A percentile compares a stretch with the other conserved stretches of the same genome.
Conservation (phyloP, 2,329 filamentous ascomycete genomes). For the Aureobasidium mangrovei region DNA sequence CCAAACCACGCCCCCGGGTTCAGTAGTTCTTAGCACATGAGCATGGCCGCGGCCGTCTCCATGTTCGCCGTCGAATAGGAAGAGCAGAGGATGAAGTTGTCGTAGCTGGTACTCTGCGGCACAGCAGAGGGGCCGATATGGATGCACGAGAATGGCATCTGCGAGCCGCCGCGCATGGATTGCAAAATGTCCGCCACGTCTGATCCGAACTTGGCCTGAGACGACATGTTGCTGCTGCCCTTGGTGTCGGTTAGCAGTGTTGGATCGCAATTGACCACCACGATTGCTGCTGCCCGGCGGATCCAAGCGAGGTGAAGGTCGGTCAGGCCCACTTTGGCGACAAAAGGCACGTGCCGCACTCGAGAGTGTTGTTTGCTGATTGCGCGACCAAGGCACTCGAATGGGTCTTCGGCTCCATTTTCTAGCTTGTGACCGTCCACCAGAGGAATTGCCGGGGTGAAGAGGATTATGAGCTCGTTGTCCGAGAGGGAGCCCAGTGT, state of each 20-base stretch:
- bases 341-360: slow-evolving; percentile 65
- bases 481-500: slow-evolving; percentile 23
- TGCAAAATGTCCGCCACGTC: slow-evolving; percentile 7
- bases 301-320: slow-evolving; percentile 56
- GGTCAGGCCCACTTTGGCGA: slow-evolving; percentile 54
- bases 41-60: slow-evolving; percentile 2
- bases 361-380: slow-evolving; percentile 51
- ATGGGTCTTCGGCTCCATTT: slow-evolving; percentile 52
- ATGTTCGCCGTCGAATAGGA: slow-evolving; percentile 3
- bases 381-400: slow-evolving; percentile 59
- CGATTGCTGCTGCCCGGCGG: slow-evolving; percentile 47
- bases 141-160: not conserved
- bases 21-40: not conserved
- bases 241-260: slow-evolving; percentile 28
- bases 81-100: slow-evolving; percentile 9
- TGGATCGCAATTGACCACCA: slow-evolving; percentile 49
- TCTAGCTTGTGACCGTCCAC: slow-evolving; percentile 26
- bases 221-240: slow-evolving; percentile 15
- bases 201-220: slow-evolving; percentile 21
- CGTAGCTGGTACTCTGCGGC: not conserved
- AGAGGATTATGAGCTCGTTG: slow-evolving; percentile 35
- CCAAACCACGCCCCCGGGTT: not conserved
- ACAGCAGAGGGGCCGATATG: not conserved
- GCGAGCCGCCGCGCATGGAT: not conserved
- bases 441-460: slow-evolving; percentile 33